Evolutionary conservation across 2,329 filamentous ascomycete genomes (phyloP), one percentile per base, ranked within the genome.

Genomic region (Diatrype stigma): DNA sequence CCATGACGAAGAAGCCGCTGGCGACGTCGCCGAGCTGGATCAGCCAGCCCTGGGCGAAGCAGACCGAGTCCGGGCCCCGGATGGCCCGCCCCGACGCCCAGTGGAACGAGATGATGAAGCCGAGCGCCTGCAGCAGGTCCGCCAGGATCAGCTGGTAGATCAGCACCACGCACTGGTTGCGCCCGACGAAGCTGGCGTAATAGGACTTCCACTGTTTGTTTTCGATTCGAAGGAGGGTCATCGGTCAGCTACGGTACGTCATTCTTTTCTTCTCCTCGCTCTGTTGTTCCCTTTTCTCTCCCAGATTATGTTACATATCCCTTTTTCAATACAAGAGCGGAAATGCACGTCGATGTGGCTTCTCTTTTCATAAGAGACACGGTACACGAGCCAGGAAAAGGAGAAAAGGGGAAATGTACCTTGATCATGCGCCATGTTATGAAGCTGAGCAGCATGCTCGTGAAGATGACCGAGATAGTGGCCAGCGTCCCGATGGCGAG

Each of bases 1-100:
- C 63, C 26, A 81, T 70, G 44, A 79, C 77, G 69, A 77, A 82
- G 46, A 80, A 70, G 11, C 77, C 78, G 44, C 74, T 78, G 12
- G 73, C 69, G 23, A 81, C 59, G 58, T 81, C 78, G 42, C 79
- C 79, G 3, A 76, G 73, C 42, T 78, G 76, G 16, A 81, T 70
- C n/a, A 81, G 67, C 64, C 75, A 80, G 38, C 76, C 79, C 63
- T 82, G 79, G 3, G 72, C 72, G 58, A 78, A 79, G 62, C 79
- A 82, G 22, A 73, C 65, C 3, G 63, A 58, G 4, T 71, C 71
- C 1, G 72, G 70, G 2, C 78, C 73, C 12, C 74, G 60, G 23
- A 82, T 72, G 2, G 67, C 64, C 47, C 75, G 67, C 45, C 70
- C 52, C 1, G 68, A 62, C 19, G 75, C 67, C 78, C 78, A 81